These are phyloP conservation scores for Coemansia sp. DNA, from an alignment of 192 early-diverging fungal genomes.

Conservation along the genomic window DNA sequence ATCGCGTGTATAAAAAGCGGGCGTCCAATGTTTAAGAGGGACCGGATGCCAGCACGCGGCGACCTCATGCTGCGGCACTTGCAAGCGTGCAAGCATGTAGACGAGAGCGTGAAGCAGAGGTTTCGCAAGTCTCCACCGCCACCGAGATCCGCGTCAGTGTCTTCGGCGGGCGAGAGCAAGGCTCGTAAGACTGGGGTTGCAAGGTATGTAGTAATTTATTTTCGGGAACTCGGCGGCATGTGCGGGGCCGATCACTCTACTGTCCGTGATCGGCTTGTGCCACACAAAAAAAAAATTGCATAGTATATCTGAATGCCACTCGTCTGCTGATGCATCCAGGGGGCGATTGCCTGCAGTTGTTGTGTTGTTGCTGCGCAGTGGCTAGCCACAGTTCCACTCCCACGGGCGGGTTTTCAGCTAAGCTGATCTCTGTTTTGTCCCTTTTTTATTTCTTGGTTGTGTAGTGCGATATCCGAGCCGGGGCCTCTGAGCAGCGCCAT, in stretches of 20 bases:
- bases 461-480: constrained; percentile 48
- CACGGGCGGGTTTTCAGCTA: background rate
- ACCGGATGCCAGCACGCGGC: constrained; percentile 53
- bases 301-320: constrained; percentile 10
- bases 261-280: constrained; percentile 13
- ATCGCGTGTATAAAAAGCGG: constrained; percentile 57
- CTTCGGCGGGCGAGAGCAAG: constrained; percentile 43
- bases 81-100: constrained; percentile 44
- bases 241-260: constrained; percentile 10
- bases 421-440: constrained; percentile 6
- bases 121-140: constrained; percentile 31
- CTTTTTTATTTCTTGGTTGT: background rate
- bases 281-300: background rate
- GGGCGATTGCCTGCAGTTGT: constrained; percentile 6
- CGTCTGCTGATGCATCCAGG: background rate
- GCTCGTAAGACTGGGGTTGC: constrained; percentile 35
- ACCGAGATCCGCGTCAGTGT: constrained; percentile 50
- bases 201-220: constrained; percentile 41
- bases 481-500: constrained; percentile 12
- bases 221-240: background rate
- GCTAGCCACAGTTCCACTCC: constrained; percentile 5
- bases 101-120: constrained; percentile 41
- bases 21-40: constrained; percentile 43
- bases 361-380: constrained; percentile 9
- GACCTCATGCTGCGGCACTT: constrained; percentile 57